These are phyloP conservation scores for Pycnococcus provasolii DNA, from an alignment of 139 green algal genomes.

Conservation along the genomic window DNA sequence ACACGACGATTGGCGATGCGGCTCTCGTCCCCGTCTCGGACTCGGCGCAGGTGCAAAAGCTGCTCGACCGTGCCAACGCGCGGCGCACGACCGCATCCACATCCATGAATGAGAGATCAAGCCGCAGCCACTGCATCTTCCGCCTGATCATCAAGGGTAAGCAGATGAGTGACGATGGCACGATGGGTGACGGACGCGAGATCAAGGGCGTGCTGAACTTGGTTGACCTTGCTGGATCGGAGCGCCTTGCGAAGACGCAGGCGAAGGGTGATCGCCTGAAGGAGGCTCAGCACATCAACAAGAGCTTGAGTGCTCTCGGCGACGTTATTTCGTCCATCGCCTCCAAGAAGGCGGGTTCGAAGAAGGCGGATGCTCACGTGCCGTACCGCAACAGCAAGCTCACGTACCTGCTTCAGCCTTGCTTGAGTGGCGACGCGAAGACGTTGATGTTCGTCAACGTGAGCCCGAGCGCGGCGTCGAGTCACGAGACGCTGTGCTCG, in stretches of 20 bases:
- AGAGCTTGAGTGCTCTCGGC: slow-evolving; percentile 37
- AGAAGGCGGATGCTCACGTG: slow-evolving; percentile 59
- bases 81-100: slow-evolving; percentile 7
- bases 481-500: slow-evolving; percentile 70
- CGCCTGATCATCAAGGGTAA: neutral
- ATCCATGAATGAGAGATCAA: slow-evolving; percentile 29
- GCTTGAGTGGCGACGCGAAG: slow-evolving; percentile 73
- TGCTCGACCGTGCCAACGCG: slow-evolving; percentile 22
- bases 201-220: slow-evolving; percentile 68
- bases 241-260: slow-evolving; percentile 59
- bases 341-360: slow-evolving; percentile 46
- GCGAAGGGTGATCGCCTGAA: slow-evolving; percentile 72
- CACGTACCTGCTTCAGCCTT: slow-evolving; percentile 88
- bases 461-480: slow-evolving; percentile 45
- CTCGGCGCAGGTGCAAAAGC: slow-evolving; percentile 20
- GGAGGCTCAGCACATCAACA: slow-evolving; percentile 56
- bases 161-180: neutral
- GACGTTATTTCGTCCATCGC: slow-evolving; percentile 31
- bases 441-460: slow-evolving; percentile 94
- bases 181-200: slow-evolving; percentile 19
- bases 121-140: slow-evolving; percentile 29
- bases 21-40: slow-evolving; percentile 32
- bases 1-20: slow-evolving; percentile 35
- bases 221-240: slow-evolving; percentile 87
- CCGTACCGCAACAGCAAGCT: slow-evolving; percentile 92